phyloP scores from a whole-genome alignment of 495 filamentous ascomycete genomes.

The Friedmanniomyces simplex region DNA sequence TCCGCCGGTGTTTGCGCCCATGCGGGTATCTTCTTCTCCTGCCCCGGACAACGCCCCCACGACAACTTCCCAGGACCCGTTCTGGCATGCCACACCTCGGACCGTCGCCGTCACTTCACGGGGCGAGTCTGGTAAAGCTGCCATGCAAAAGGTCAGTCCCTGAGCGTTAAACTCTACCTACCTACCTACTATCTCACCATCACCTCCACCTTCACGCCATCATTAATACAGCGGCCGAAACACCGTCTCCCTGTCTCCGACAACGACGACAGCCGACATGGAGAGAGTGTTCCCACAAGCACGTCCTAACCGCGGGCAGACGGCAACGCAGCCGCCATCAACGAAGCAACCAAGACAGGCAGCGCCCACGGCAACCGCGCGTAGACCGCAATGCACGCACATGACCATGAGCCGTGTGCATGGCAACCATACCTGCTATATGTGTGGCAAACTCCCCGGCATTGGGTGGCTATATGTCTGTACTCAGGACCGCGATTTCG shows the following conservation, averaged over 20 bases:
- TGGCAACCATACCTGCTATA: conserved; percentile 36
- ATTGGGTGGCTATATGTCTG: conserved; percentile 61
- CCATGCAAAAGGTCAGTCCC: conserved; percentile 7
- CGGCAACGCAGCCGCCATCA: not conserved
- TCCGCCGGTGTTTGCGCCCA: not conserved
- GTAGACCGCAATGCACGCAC: conserved; percentile 44
- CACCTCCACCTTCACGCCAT: not conserved
- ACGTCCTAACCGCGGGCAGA: not conserved
- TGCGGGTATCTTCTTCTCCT: not conserved
- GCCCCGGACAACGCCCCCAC: not conserved
- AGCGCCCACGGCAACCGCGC: not conserved
- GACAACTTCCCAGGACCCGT: conserved; percentile 3
- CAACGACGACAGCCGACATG: not conserved
- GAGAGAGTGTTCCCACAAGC: not conserved
- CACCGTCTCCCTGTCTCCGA: no score
- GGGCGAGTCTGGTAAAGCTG: not conserved
- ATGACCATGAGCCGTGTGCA: conserved; percentile 49
- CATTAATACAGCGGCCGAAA: not conserved
- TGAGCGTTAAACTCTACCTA: not conserved
- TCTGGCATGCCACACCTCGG: conserved; percentile 13
- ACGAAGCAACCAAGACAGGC: not conserved
- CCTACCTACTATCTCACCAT: not conserved
- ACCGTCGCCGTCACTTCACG: not conserved
- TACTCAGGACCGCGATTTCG: conserved; percentile 28
- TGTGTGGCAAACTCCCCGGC: conserved; percentile 38